Evolutionary conservation across 2,329 filamentous ascomycete species (phyloP).

Genomic region (Sclerotinia sclerotiorum): DNA sequence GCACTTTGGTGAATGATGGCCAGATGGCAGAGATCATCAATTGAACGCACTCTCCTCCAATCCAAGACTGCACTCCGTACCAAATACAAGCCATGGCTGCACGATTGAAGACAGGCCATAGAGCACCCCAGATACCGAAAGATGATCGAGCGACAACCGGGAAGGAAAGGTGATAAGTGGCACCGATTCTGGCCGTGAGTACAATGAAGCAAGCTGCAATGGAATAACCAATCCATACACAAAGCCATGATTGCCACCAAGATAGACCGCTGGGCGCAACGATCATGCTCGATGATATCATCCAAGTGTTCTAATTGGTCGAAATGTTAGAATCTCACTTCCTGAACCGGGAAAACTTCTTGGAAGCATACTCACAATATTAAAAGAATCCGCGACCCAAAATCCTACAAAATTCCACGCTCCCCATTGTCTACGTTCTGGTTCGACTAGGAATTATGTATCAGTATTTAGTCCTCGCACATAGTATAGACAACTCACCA

Average conservation of each 20-base stretch:
- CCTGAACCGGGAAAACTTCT: not conserved
- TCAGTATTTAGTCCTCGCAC: slow-evolving; percentile 27
- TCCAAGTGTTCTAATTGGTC: slow-evolving; percentile 72
- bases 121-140: slow-evolving; percentile 84
- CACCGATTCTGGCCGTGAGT: slow-evolving; percentile 78
- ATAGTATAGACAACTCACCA: slow-evolving; percentile 41
- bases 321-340: slow-evolving; percentile 29
- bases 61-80: slow-evolving; percentile 85
- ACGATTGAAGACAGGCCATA: slow-evolving; percentile 88
- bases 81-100: slow-evolving; percentile 81
- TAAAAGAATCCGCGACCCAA: slow-evolving; percentile 83
- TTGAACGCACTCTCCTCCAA: slow-evolving; percentile 81
- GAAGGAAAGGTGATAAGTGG: slow-evolving; percentile 85
- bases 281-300: slow-evolving; percentile 85
- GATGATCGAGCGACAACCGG: slow-evolving; percentile 75
- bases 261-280: slow-evolving; percentile 61
- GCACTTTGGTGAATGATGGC: slow-evolving; percentile 59
- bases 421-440: slow-evolving; percentile 77
- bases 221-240: slow-evolving; percentile 82
- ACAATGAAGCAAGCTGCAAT: slow-evolving; percentile 75
- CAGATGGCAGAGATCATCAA: slow-evolving; percentile 88
- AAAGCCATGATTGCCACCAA: slow-evolving; percentile 92
- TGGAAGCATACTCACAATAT: slow-evolving; percentile 55
- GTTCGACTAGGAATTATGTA: slow-evolving; percentile 58
- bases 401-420: slow-evolving; percentile 87